Conservation (phyloP, 2,329 filamentous ascomycete genomes). For the Blumeria graminis region DNA sequence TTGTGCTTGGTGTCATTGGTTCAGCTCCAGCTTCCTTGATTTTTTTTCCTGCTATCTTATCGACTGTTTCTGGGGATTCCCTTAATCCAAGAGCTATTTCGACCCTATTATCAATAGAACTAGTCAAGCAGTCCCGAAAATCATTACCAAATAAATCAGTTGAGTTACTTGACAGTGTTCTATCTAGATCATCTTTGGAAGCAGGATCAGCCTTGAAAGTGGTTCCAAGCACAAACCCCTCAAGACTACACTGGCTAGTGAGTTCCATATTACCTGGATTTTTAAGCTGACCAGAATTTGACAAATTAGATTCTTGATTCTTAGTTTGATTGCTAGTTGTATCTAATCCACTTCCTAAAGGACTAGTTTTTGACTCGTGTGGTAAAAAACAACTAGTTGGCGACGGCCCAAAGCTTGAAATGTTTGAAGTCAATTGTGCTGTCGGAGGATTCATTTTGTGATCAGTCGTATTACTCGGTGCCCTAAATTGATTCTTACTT, state of each 20-base stretch:
- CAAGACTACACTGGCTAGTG: conserved; percentile 1
- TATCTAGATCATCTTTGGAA: conserved; percentile 30
- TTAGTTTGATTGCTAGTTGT: not conserved
- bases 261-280: not conserved
- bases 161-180: conserved; percentile 20
- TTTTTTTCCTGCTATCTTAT: too few species aligned
- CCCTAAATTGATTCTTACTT: conserved; percentile 6
- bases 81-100: too few species aligned
- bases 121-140: conserved; percentile 18
- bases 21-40: too few species aligned
- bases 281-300: conserved; percentile 15
- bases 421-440: too few species aligned
- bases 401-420: too few species aligned
- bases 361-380: too few species aligned
- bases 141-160: conserved; percentile 31
- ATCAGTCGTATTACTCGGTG: too few species aligned
- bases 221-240: conserved; percentile 12
- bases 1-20: too few species aligned
- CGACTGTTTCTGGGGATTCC: too few species aligned
- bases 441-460: too few species aligned
- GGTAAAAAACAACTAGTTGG: too few species aligned
- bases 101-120: too few species aligned
- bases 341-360: not conserved
- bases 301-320: not conserved
- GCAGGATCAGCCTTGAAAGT: conserved; percentile 22